Evolutionary conservation across 306 rosid species (phyloP).

Genomic region (Quercus suber): DNA sequence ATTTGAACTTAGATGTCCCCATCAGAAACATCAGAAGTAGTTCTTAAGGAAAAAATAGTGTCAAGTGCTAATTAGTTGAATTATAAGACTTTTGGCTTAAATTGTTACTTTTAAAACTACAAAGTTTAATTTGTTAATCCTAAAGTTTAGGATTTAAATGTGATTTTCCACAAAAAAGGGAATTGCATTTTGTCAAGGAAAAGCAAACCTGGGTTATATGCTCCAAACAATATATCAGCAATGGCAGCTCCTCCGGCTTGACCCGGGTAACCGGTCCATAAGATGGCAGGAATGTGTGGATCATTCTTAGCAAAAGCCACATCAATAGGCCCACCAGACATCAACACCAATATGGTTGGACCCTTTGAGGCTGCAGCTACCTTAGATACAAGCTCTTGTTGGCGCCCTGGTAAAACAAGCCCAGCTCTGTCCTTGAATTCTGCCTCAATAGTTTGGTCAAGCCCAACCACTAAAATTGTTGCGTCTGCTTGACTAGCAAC

Average conservation of each 20-base stretch:
- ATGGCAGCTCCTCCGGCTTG: slow-evolving; percentile 90
- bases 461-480: slow-evolving; percentile 65
- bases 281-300: slow-evolving; percentile 45
- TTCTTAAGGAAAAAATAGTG: too few species aligned
- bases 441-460: slow-evolving; percentile 88
- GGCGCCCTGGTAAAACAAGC: slow-evolving; percentile 72
- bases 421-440: slow-evolving; percentile 60
- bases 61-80: too few species aligned
- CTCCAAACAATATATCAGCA: slow-evolving; percentile 69
- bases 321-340: slow-evolving; percentile 91
- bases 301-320: slow-evolving; percentile 60
- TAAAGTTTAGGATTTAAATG: too few species aligned
- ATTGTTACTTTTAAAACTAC: too few species aligned
- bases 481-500: slow-evolving; percentile 73
- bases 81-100: too few species aligned
- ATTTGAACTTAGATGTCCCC: too few species aligned
- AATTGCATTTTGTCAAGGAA: background rate
- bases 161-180: too few species aligned
- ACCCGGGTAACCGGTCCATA: slow-evolving; percentile 94
- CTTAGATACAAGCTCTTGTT: slow-evolving; percentile 65
- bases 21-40: too few species aligned
- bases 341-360: slow-evolving; percentile 66
- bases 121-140: too few species aligned
- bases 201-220: slow-evolving; percentile 53
- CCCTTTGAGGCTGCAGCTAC: slow-evolving; percentile 75